phyloP scores from a whole-genome alignment of 1,284 basidiomycete genomes.

The Pseudozyma tsukubaensis region DNA sequence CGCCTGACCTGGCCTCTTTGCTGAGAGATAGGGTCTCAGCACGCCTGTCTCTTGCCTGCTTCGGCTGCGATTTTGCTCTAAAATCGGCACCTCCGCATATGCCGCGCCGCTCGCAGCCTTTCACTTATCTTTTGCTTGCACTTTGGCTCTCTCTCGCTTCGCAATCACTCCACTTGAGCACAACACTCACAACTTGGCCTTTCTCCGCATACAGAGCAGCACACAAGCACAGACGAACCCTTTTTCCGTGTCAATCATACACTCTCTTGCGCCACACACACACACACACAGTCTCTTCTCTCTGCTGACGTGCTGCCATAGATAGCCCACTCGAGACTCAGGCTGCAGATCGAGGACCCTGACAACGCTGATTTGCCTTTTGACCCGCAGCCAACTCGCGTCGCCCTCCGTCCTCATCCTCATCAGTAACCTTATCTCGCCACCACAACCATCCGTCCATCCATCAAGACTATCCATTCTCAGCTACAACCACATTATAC shows the following conservation, averaged over 20 bases:
- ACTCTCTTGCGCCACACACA: slow-evolving; percentile 2
- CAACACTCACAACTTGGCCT: background rate
- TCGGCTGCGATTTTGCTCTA: slow-evolving; percentile 3
- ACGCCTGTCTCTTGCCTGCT: slow-evolving; percentile 13
- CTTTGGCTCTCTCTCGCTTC: slow-evolving; percentile 1
- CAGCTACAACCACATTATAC: background rate
- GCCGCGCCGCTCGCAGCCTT: no score
- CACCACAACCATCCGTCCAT: background rate
- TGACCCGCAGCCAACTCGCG: background rate
- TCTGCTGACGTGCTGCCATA: background rate
- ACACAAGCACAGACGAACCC: no score
- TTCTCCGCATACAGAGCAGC: slow-evolving; percentile 1
- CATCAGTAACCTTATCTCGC: slow-evolving; percentile 1
- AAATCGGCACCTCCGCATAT: no score
- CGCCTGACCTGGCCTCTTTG: slow-evolving; percentile 11
- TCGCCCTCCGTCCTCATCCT: background rate
- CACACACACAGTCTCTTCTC: background rate
- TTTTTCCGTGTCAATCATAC: background rate
- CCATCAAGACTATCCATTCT: background rate
- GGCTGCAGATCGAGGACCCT: slow-evolving; percentile 3
- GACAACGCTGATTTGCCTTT: background rate
- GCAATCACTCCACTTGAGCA: slow-evolving; percentile 13
- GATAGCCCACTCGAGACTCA: background rate
- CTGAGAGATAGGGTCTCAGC: background rate
- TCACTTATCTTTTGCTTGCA: slow-evolving; percentile 11